Evolutionary conservation across 2,329 filamentous ascomycete species (phyloP).

Genomic region (Fusarium continuum): DNA sequence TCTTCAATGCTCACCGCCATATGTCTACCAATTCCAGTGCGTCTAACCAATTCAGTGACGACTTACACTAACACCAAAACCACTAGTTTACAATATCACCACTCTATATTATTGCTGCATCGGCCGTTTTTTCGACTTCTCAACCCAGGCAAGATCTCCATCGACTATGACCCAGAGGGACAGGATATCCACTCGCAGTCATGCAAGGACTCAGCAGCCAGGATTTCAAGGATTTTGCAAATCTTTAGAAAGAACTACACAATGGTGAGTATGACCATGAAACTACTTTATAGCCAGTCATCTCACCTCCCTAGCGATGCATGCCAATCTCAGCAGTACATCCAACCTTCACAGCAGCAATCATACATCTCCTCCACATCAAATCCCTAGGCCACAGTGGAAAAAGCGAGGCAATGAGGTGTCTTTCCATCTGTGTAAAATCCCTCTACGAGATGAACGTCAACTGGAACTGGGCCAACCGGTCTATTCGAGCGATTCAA

Average conservation of each 20-base stretch:
- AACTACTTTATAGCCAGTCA: rapidly evolving
- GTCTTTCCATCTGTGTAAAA: slow-evolving; percentile 21
- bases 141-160: slow-evolving; percentile 1
- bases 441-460: slow-evolving; percentile 30
- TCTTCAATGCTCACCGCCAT: slow-evolving; percentile 5
- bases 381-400: background rate
- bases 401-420: slow-evolving; percentile 19
- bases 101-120: background rate
- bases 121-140: slow-evolving; percentile 9
- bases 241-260: slow-evolving; percentile 33
- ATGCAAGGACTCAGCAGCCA: slow-evolving; percentile 15
- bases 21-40: slow-evolving; percentile 9
- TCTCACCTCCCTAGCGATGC: background rate
- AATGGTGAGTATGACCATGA: background rate
- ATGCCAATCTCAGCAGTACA: slow-evolving; percentile 29
- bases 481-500: slow-evolving; percentile 23
- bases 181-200: slow-evolving; percentile 28
- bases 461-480: slow-evolving; percentile 32
- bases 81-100: background rate
- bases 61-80: rapidly evolving
- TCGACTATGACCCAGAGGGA: slow-evolving; percentile 25
- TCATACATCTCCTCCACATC: slow-evolving; percentile 27
- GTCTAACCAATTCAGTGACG: rapidly evolving
- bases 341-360: slow-evolving; percentile 28
- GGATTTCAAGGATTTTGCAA: slow-evolving; percentile 20